A percentile compares a stretch with the other conserved stretches of the same genome.
Evolutionary conservation across 192 early-diverging fungal genomes (phyloP).

Genomic region (Mortierella antarctica): DNA sequence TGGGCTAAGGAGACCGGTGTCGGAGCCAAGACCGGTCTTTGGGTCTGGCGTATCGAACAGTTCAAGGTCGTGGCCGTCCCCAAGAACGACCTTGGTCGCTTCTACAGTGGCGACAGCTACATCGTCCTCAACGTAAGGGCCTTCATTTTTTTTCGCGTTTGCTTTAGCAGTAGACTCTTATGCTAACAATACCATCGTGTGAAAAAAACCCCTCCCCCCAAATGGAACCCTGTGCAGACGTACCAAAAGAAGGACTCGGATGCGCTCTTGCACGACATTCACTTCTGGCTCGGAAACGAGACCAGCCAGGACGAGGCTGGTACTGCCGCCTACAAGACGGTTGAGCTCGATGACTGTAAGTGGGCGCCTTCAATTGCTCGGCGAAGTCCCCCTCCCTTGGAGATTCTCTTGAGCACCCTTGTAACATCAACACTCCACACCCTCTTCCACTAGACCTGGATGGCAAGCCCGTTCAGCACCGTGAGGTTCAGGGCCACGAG

Average conservation of each 20-base stretch:
- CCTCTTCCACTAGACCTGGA: constrained; percentile 61
- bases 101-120: constrained; percentile 83
- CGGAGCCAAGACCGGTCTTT: constrained; percentile 63
- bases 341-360: constrained; percentile 79
- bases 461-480: constrained; percentile 77
- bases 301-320: constrained; percentile 85
- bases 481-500: constrained; percentile 81
- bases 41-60: constrained; percentile 83
- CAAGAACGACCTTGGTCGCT: constrained; percentile 69
- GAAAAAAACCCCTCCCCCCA: constrained; percentile 1
- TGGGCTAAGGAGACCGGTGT: constrained; percentile 66
- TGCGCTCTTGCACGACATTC: constrained; percentile 76
- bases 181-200: neutral
- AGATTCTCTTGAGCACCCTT: neutral
- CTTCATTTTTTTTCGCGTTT: neutral
- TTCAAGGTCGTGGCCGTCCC: constrained; percentile 77
- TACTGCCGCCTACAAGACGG: constrained; percentile 91
- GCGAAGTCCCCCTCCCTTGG: neutral
- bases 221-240: constrained; percentile 2
- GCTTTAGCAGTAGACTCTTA: neutral
- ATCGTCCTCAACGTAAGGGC: constrained; percentile 74
- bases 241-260: constrained; percentile 69
- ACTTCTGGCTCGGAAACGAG: constrained; percentile 87
- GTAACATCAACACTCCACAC: neutral
- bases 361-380: neutral